Evolutionary conservation across 108 stramenopile species (phyloP), one percentile per base, ranked within the genome.

Genomic region (Fragilaria crotonensis): DNA sequence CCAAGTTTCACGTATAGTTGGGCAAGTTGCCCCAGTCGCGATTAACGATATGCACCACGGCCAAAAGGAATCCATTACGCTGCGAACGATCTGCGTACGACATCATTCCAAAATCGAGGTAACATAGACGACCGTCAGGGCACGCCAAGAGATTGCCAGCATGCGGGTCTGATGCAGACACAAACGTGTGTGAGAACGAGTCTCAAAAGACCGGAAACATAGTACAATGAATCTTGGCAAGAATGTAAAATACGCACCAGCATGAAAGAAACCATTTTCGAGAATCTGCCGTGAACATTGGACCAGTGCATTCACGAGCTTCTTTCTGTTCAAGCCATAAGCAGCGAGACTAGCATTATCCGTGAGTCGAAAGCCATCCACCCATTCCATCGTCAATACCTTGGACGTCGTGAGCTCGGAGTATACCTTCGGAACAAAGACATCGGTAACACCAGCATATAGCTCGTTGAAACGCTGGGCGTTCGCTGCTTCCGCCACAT

Each of bases 331-430:
- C 28, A 95, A 67, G 17, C 80, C 83, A 54, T 87, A 79, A 20
- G 54, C 55, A 25, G 70, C 77, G 59, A 97, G 70, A 56, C 65
- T 74, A 9, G 59, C 76, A 50, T 63, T 63, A 63, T 95, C 96
- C 31, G 87, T 89, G 60, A 97, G 67, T 5, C 89, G 81, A 66
- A 76, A 83, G n/a, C 89, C 89, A 61, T 91, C 89, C 0, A 91
- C 86, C 95, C 95, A 98, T 75, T 98, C 97, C 95, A 96, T 96
- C 1, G 92, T 93, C 61, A 98, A 57, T 1, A 98, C 97, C 53
- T 87, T 90, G 23, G 84, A 63, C 0, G 93, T 90, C 1, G 95
- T 94, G 51, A 94, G 70, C 48, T 90, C 87, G 9, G 84, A 72
- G 67, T 96, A 96, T 3, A 98, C 68, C 66, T 93, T 90, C 0